phyloP scores from a whole-genome alignment of 1,284 basidiomycete genomes.

The Malassezia psittaci region DNA sequence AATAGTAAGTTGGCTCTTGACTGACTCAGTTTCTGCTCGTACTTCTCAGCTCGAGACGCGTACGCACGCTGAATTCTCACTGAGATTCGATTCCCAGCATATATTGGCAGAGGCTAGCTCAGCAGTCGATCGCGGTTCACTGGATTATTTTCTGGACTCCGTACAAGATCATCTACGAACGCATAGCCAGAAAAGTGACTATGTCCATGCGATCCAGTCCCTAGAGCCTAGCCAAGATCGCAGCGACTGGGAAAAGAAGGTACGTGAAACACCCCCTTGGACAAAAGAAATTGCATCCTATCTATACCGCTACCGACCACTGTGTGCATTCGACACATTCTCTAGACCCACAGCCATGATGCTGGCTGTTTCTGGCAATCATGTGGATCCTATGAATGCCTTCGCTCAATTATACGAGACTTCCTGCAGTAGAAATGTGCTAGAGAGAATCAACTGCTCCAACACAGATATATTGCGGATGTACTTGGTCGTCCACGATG shows the following conservation, averaged over 20 bases:
- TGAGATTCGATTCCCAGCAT: conserved; percentile 33
- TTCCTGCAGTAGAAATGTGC: conserved; percentile 13
- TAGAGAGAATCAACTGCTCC: conserved; percentile 16
- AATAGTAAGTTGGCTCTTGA: not conserved
- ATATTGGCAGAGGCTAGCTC: conserved; percentile 16
- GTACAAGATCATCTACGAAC: conserved; percentile 5
- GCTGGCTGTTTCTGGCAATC: conserved; percentile 31
- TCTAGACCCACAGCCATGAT: conserved; percentile 18
- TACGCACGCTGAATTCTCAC: conserved; percentile 27
- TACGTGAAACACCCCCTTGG: not conserved
- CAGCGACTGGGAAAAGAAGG: not conserved
- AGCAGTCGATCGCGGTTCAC: not conserved
- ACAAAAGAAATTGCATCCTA: conserved; percentile 23
- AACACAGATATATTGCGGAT: conserved; percentile 30
- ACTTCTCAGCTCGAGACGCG: conserved; percentile 40
- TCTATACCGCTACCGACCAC: conserved; percentile 5
- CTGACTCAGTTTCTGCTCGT: conserved; percentile 26
- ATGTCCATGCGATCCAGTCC: conserved; percentile 5
- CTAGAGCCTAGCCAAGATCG: conserved; percentile 3
- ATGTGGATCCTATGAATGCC: conserved; percentile 42
- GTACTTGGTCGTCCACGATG: conserved; percentile 42
- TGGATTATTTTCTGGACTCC: conserved; percentile 5
- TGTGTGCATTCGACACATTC: conserved; percentile 7
- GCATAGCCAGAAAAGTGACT: conserved; percentile 6
- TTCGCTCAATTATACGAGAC: conserved; percentile 39